Conservation (phyloP, 164 flowering plant species). For the Platanus orientalis region DNA sequence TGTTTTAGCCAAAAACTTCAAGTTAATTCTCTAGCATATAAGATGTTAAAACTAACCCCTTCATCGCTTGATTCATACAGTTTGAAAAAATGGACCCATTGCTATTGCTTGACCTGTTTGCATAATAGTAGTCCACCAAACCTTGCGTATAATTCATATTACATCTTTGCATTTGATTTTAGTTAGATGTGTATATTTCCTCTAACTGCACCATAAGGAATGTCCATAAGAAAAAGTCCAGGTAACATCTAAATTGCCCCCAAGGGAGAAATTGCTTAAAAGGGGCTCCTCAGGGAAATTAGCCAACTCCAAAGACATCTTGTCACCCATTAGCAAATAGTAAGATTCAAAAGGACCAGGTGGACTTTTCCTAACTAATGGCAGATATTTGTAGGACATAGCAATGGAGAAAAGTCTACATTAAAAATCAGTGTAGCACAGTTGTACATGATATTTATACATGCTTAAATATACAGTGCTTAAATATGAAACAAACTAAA, state of each 20-base stretch:
- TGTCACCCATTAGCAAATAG: no score
- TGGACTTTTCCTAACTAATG: no score
- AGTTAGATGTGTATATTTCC: constrained; percentile 61
- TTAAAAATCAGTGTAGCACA: no score
- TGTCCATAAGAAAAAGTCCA: constrained; percentile 85
- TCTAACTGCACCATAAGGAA: constrained; percentile 83
- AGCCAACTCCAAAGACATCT: constrained; percentile 30
- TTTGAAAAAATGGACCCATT: no score
- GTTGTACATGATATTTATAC: no score
- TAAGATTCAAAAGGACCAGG: no score
- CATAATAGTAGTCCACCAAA: constrained; percentile 78
- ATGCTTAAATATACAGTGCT: no score
- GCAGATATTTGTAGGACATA: no score
- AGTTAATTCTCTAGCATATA: constrained; percentile 75
- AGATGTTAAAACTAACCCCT: constrained; percentile 52
- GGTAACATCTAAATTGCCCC: constrained; percentile 23
- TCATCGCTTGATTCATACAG: constrained; percentile 54
- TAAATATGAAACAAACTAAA: no score
- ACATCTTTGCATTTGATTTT: constrained; percentile 36
- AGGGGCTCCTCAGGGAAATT: constrained; percentile 65
- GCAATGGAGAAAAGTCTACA: no score
- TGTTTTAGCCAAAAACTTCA: constrained; percentile 77
- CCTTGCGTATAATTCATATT: constrained; percentile 65
- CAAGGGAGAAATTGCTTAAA: no score
- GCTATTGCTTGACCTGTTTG: constrained; percentile 53